Evolutionary conservation across 768 basidiomycete genomes (phyloP), one percentile per base, ranked within the genome.

Genomic region (Gloeostereum incarnatum): DNA sequence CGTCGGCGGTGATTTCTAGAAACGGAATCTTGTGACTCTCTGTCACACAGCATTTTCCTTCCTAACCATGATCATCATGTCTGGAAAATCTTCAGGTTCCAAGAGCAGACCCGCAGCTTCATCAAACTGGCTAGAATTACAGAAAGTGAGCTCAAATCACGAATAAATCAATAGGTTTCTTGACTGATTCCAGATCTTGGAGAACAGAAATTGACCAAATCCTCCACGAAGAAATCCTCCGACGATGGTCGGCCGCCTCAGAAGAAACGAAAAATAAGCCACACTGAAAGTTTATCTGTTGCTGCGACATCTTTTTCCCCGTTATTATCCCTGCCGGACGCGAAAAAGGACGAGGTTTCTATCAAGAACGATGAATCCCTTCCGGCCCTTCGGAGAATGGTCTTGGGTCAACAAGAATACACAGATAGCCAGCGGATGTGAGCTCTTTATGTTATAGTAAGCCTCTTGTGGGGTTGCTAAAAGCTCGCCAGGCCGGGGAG

Each of bases 41-140:
- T n/a, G n/a, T n/a, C n/a, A n/a, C n/a, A n/a, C n/a, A n/a, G n/a
- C n/a, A n/a, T n/a, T n/a, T n/a, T n/a, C n/a, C n/a, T n/a, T n/a
- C n/a, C n/a, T n/a, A n/a, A n/a, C n/a, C n/a, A n/a, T n/a, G n/a
- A n/a, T n/a, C n/a, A n/a, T n/a, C n/a, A n/a, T n/a, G n/a, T n/a
- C n/a, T n/a, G n/a, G n/a, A n/a, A n/a, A n/a, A n/a, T n/a, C n/a
- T n/a, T n/a, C n/a, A n/a, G n/a, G n/a, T n/a, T n/a, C n/a, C n/a
- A n/a, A n/a, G n/a, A n/a, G n/a, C n/a, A n/a, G n/a, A n/a, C n/a
- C n/a, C n/a, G n/a, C n/a, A n/a, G 61, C 75, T 1, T 78, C 76
- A 8, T 68, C 73, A 31, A 80, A 80, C 50, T 80, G 79, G 79
- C 48, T 73, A 11, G 63, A 69, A 1, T 50, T 80, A 31, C 63